These are phyloP conservation scores for Cryphonectria nitschkei DNA, from an alignment of 2,329 filamentous ascomycete species.

Conservation along the genomic window DNA sequence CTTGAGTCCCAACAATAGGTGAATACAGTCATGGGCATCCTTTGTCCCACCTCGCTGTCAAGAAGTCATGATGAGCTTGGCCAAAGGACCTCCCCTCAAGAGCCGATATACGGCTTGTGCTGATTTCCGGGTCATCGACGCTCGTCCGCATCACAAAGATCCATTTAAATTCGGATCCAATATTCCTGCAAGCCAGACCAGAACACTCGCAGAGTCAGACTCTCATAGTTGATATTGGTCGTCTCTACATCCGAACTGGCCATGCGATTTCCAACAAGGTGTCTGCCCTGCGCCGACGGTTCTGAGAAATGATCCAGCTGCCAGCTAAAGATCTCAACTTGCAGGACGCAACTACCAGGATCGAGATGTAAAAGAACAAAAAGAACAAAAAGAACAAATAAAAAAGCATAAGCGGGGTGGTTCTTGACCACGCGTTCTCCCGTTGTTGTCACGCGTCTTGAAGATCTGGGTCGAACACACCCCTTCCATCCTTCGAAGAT, in stretches of 20 bases:
- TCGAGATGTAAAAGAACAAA: neutral
- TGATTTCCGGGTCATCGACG: neutral
- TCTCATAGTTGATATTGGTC: neutral
- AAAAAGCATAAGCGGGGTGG: neutral
- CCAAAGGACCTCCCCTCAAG: neutral
- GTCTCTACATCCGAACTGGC: neutral
- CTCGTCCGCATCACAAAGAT: neutral
- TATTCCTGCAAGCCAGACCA: neutral
- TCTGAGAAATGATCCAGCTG: neutral
- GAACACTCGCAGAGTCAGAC: neutral
- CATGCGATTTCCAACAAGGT: neutral
- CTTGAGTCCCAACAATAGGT: neutral
- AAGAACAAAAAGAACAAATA: neutral
- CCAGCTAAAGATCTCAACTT: neutral
- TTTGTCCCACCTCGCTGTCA: neutral
- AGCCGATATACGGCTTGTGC: neutral
- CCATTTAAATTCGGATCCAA: neutral
- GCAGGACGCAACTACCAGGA: neutral
- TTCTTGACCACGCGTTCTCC: conserved; percentile 6
- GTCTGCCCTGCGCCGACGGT: neutral
- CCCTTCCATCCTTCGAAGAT: conserved; percentile 2
- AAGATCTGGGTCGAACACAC: conserved; percentile 7
- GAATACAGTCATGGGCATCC: neutral
- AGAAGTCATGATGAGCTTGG: neutral
- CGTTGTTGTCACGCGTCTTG: conserved; percentile 8